Conservation (phyloP, 2,329 filamentous ascomycete genomes). For the Fusarium sp. region DNA sequence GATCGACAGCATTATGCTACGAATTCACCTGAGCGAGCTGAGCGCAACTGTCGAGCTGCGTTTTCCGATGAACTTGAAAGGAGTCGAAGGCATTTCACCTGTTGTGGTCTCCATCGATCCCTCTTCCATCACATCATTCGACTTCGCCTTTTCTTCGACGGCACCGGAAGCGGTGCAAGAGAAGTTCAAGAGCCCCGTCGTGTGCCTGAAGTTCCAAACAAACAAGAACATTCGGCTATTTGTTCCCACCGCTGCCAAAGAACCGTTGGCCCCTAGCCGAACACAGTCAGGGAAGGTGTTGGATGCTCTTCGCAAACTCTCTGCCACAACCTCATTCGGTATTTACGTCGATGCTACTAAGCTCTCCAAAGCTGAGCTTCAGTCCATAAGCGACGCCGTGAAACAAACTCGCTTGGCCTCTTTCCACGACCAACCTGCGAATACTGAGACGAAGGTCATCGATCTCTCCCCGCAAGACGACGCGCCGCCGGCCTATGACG, state of each 20-base stretch:
- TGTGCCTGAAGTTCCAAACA: neutral
- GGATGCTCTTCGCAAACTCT: constrained; percentile 18
- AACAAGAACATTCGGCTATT: neutral
- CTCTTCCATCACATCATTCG: constrained; percentile 20
- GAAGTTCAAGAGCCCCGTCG: neutral
- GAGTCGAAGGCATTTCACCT: neutral
- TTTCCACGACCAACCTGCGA: neutral
- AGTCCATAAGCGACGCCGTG: constrained; percentile 8
- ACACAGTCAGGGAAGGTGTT: constrained; percentile 21
- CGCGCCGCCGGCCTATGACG: constrained; percentile 8
- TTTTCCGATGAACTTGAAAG: constrained; percentile 22
- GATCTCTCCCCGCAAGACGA: neutral
- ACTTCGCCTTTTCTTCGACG: neutral
- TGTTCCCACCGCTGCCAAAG: neutral
- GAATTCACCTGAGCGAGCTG: neutral
- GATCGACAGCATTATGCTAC: neutral
- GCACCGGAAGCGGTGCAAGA: neutral
- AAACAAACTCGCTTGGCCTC: neutral
- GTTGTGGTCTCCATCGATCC: constrained; percentile 3
- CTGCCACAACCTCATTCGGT: neutral
- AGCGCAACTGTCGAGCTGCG: neutral
- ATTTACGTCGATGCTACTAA: constrained; percentile 19
- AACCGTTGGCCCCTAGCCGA: constrained; percentile 11
- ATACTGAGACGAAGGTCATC: constrained; percentile 1
- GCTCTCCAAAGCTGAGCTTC: constrained; percentile 18